Evolutionary conservation across 2,329 filamentous ascomycete species (phyloP).

Genomic region (Pseudonectria foliicola): DNA sequence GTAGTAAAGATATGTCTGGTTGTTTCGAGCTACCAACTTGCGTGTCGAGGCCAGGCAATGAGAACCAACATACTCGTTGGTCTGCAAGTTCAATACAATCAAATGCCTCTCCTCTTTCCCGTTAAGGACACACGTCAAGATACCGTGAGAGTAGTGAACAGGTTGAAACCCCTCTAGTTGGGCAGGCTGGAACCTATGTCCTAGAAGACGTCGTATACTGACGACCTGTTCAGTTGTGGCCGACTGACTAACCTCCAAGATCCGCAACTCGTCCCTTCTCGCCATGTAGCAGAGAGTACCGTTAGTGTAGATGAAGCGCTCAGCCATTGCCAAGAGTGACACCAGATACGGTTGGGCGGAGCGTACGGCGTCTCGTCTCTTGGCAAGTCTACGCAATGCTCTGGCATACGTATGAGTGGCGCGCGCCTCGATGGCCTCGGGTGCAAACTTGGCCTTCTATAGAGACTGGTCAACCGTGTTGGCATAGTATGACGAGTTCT

Average conservation of each 20-base stretch:
- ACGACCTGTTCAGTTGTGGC: slow-evolving; percentile 47
- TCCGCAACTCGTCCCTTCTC: slow-evolving; percentile 39
- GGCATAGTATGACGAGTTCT: not conserved
- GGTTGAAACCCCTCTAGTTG: slow-evolving; percentile 42
- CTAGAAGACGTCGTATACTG: slow-evolving; percentile 39
- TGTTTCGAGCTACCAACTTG: slow-evolving; percentile 63
- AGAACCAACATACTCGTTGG: slow-evolving; percentile 34
- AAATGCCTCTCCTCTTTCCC: slow-evolving; percentile 40
- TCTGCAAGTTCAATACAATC: slow-evolving; percentile 37
- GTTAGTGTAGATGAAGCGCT: slow-evolving; percentile 54
- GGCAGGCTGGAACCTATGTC: slow-evolving; percentile 24
- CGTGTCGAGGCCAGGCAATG: slow-evolving; percentile 37
- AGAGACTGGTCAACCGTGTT: slow-evolving; percentile 11
- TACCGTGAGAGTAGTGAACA: slow-evolving; percentile 48
- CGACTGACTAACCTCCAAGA: slow-evolving; percentile 50
- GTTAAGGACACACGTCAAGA: slow-evolving; percentile 49
- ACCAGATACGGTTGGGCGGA: slow-evolving; percentile 56
- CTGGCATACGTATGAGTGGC: slow-evolving; percentile 13
- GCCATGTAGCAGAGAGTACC: slow-evolving; percentile 59
- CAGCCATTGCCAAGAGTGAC: slow-evolving; percentile 51
- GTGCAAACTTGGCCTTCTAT: slow-evolving; percentile 15
- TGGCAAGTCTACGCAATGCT: slow-evolving; percentile 49
- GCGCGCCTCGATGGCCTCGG: slow-evolving; percentile 16
- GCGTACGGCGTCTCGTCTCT: slow-evolving; percentile 53
- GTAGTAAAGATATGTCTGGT: slow-evolving; percentile 53